Conservation (phyloP, 345 rosid species). For the Erysimum cheiranthoides region DNA sequence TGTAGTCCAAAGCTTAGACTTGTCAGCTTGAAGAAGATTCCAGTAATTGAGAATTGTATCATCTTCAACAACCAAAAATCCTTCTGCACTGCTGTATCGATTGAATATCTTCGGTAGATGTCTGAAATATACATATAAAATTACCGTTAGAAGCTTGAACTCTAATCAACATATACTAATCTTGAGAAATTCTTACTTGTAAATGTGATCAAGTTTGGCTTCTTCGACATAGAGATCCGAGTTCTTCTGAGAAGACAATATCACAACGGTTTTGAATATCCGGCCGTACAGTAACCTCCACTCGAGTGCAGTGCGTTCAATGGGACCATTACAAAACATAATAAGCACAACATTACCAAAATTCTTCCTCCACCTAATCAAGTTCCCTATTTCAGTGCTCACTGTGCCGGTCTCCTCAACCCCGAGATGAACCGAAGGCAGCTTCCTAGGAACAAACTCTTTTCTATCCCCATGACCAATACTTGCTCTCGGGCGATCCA, state of each 20-base stretch:
- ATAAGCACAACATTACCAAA: constrained; percentile 94
- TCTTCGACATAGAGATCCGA: constrained; percentile 82
- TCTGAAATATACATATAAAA: constrained; percentile 52
- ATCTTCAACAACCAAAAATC: constrained; percentile 93
- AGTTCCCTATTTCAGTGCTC: constrained; percentile 87
- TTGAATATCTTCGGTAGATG: constrained; percentile 80
- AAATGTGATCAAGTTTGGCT: constrained; percentile 71
- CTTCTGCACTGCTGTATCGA: constrained; percentile 79
- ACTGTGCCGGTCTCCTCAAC: constrained; percentile 95
- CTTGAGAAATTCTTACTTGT: constrained; percentile 64
- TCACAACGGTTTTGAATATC: constrained; percentile 90
- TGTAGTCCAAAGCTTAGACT: constrained; percentile 90
- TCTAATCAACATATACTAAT: constrained; percentile 5
- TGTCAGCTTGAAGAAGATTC: constrained; percentile 94
- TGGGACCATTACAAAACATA: constrained; percentile 93
- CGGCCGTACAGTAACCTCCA: constrained; percentile 98
- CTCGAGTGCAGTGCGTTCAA: constrained; percentile 92
- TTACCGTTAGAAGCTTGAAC: constrained; percentile 15
- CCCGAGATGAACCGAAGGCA: constrained; percentile 96
- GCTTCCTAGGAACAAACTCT: constrained; percentile 81
- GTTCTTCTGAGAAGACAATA: constrained; percentile 75
- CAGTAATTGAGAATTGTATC: constrained; percentile 96
- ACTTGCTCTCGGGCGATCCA: constrained; percentile 78
- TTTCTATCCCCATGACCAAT: constrained; percentile 94
- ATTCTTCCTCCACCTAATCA: constrained; percentile 93